Evolutionary conservation across 192 early-diverging fungal species (phyloP).

Genomic region (Gaertneriomyces sp.): DNA sequence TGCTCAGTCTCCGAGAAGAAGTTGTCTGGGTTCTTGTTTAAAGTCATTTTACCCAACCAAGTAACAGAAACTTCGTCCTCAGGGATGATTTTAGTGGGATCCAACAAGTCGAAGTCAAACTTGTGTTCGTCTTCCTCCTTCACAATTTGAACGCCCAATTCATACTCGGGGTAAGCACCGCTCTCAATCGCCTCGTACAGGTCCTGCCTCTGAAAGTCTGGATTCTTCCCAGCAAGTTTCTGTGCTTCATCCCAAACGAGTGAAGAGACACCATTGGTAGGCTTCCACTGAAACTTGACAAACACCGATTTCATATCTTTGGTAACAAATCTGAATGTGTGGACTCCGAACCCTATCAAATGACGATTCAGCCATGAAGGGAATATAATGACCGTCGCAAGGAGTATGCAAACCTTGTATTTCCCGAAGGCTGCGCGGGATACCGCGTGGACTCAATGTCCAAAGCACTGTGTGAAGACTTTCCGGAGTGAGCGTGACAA

Average conservation of each 20-base stretch:
- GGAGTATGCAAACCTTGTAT: conserved; percentile 51
- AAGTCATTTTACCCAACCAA: conserved; percentile 67
- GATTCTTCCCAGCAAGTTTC: conserved; percentile 55
- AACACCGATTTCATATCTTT: conserved; percentile 60
- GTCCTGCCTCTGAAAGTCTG: conserved; percentile 70
- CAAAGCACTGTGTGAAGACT: conserved; percentile 74
- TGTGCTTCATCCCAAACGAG: conserved; percentile 58
- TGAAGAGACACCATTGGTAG: conserved; percentile 76
- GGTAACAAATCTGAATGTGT: conserved; percentile 70
- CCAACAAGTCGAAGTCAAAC: conserved; percentile 73
- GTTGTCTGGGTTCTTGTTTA: conserved; percentile 80
- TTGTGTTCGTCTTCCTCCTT: conserved; percentile 64
- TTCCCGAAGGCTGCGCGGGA: conserved; percentile 68
- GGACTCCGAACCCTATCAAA: conserved; percentile 58
- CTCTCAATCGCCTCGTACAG: conserved; percentile 69
- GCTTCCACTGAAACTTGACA: conserved; percentile 84
- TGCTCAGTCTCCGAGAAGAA: conserved; percentile 62
- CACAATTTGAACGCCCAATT: conserved; percentile 70
- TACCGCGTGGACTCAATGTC: conserved; percentile 74
- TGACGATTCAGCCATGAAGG: too few species aligned
- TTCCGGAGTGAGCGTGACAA: conserved; percentile 71
- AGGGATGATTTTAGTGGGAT: conserved; percentile 79
- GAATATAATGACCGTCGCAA: too few species aligned
- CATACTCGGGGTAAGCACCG: conserved; percentile 67
- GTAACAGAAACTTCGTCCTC: conserved; percentile 73